Percentiles rank a stretch among this genome's conserved stretches.
Evolutionary conservation across 2,329 filamentous ascomycete genomes (phyloP).

Genomic region (Allantophomopsis cytisporea): DNA sequence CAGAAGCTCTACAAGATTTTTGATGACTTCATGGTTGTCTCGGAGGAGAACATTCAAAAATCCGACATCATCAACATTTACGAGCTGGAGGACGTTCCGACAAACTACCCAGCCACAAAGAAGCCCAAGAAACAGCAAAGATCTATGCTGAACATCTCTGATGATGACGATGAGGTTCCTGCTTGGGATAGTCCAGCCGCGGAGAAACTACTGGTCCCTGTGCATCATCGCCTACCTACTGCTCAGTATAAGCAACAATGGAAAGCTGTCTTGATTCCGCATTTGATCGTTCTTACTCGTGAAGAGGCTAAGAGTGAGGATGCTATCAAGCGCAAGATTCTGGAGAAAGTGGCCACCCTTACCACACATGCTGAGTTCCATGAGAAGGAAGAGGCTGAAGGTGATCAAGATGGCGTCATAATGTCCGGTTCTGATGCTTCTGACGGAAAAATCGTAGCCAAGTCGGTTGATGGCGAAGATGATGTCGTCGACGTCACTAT

Average conservation of each 20-base stretch:
- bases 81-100: slow-evolving; percentile 68
- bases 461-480: slow-evolving; percentile 78
- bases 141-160: slow-evolving; percentile 35
- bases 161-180: slow-evolving; percentile 29
- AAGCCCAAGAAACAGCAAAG: slow-evolving; percentile 18
- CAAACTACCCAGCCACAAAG: slow-evolving; percentile 56
- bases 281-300: slow-evolving; percentile 63
- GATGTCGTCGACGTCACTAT: slow-evolving; percentile 85
- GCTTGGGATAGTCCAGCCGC: slow-evolving; percentile 45
- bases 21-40: slow-evolving; percentile 52
- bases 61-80: slow-evolving; percentile 55
- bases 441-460: slow-evolving; percentile 58
- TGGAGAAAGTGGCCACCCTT: slow-evolving; percentile 63
- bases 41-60: slow-evolving; percentile 50
- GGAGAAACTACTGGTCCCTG: slow-evolving; percentile 56
- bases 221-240: slow-evolving; percentile 44
- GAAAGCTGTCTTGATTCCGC: slow-evolving; percentile 25
- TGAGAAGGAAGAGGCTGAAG: slow-evolving; percentile 14
- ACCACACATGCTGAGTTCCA: slow-evolving; percentile 56
- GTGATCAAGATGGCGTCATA: slow-evolving; percentile 56
- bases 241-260: slow-evolving; percentile 20
- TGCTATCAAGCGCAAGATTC: slow-evolving; percentile 63
- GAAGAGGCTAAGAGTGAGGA: slow-evolving; percentile 59
- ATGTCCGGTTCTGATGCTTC: slow-evolving; percentile 48
- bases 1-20: slow-evolving; percentile 80